Evolutionary conservation across 2,329 filamentous ascomycete species (phyloP).

Genomic region (Beauveria australis): DNA sequence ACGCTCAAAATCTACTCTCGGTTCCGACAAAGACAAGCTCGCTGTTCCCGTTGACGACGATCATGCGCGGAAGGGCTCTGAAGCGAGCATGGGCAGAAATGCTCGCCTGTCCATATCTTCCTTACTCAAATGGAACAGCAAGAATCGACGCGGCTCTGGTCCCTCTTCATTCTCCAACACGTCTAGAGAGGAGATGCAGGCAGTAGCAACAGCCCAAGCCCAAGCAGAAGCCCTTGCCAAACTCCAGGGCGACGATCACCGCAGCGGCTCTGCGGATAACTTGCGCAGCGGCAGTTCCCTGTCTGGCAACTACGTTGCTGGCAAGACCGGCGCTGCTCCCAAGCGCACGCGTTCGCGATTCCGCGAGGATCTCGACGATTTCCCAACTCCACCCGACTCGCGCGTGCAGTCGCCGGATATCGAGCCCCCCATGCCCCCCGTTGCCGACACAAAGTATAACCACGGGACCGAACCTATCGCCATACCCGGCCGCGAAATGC

Average conservation of each 20-base stretch:
- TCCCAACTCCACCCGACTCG: slow-evolving; percentile 80
- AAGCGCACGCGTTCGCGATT: slow-evolving; percentile 85
- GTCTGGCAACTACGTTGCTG: slow-evolving; percentile 11
- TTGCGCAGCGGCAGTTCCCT: slow-evolving; percentile 25
- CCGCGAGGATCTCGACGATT: slow-evolving; percentile 82
- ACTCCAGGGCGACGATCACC: slow-evolving; percentile 26
- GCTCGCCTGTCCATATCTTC: slow-evolving; percentile 55
- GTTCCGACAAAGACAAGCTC: slow-evolving; percentile 31
- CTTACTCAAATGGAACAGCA: slow-evolving; percentile 63
- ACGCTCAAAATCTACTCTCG: slow-evolving; percentile 41
- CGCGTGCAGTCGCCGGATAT: slow-evolving; percentile 70
- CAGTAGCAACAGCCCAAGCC: slow-evolving; percentile 19
- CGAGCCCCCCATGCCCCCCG: slow-evolving; percentile 32
- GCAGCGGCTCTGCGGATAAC: slow-evolving; percentile 26
- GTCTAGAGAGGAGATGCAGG: slow-evolving; percentile 75
- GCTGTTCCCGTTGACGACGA: slow-evolving; percentile 40
- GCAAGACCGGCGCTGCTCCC: slow-evolving; percentile 41
- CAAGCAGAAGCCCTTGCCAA: slow-evolving; percentile 26
- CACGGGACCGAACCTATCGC: slow-evolving; percentile 17
- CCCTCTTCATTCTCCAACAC: slow-evolving; percentile 86
- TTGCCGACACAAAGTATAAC: slow-evolving; percentile 20
- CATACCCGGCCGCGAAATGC: slow-evolving; percentile 31
- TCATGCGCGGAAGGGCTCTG: slow-evolving; percentile 45
- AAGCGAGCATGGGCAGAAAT: slow-evolving; percentile 37
- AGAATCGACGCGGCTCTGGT: slow-evolving; percentile 46